Percentiles rank a stretch among this genome's conserved stretches.
Conservation (phyloP, 129 eudicot species). For the Pulicaria dysenterica region DNA sequence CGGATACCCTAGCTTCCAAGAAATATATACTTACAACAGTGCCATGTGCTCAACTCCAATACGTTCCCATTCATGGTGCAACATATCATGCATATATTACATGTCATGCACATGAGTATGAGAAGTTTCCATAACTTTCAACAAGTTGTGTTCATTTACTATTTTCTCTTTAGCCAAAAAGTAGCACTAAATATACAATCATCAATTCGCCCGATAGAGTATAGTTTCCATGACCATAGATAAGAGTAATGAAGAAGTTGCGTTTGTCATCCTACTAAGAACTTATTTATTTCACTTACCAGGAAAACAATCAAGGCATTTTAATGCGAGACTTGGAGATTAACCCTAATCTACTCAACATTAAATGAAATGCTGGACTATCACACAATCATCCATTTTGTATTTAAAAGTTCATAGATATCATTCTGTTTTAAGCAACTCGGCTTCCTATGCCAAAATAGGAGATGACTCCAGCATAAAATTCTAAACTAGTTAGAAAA, state of each 20-base stretch:
- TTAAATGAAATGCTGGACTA: background rate
- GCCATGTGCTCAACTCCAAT: constrained; percentile 13
- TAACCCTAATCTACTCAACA: background rate
- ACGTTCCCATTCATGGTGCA: constrained; percentile 2
- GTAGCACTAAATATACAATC: background rate
- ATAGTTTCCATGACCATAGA: constrained; percentile 16
- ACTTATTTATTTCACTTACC: background rate
- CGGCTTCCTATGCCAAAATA: constrained; percentile 14
- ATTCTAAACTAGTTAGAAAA: background rate
- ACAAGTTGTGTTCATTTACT: background rate
- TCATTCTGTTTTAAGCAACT: constrained; percentile 2
- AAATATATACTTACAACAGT: background rate
- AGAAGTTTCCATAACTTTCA: constrained; percentile 4
- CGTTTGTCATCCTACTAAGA: background rate
- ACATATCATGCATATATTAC: constrained; percentile 7
- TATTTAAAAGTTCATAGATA: background rate
- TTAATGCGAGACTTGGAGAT: background rate
- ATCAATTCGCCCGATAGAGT: constrained; percentile 1
- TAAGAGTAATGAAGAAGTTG: background rate
- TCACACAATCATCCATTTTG: background rate
- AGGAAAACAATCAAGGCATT: background rate
- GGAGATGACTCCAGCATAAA: background rate
- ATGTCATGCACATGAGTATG: background rate
- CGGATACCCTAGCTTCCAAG: constrained; percentile 15
- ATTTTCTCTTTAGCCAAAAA: constrained; percentile 18